Conservation (phyloP, 2,329 filamentous ascomycete species). For the Ceratocystis smalleyi region DNA sequence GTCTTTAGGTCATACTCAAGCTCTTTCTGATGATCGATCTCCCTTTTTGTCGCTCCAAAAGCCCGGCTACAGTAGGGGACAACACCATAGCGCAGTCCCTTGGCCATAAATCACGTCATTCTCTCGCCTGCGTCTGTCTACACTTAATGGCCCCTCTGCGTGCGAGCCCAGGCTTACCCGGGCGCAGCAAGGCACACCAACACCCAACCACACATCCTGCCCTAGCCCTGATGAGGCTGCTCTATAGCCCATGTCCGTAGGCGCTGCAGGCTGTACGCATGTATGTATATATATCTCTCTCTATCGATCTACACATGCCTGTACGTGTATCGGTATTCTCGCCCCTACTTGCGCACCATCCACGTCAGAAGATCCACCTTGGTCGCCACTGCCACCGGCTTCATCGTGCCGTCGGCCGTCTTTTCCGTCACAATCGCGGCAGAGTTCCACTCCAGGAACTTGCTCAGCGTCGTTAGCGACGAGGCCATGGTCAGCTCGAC, state of each 20-base stretch:
- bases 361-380: constrained; percentile 92
- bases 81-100: too few relatives aligned
- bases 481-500: constrained; percentile 91
- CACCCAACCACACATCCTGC: too few relatives aligned
- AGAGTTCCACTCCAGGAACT: constrained; percentile 97
- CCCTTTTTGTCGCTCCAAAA: too few relatives aligned
- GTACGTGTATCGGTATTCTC: neutral
- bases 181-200: too few relatives aligned
- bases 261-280: neutral
- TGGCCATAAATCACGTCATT: too few relatives aligned
- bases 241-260: neutral
- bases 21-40: too few relatives aligned
- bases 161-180: too few relatives aligned
- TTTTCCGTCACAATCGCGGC: constrained; percentile 86
- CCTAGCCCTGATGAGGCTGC: too few relatives aligned
- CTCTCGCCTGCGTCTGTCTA: too few relatives aligned
- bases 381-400: constrained; percentile 79
- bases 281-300: neutral
- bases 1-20: too few relatives aligned
- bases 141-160: too few relatives aligned
- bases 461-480: constrained; percentile 63
- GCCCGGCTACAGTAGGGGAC: too few relatives aligned
- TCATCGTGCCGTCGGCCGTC: constrained; percentile 37
- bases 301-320: neutral
- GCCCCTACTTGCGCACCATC: constrained; percentile 50